phyloP scores from a whole-genome alignment of 2,329 filamentous ascomycete genomes.

The Penicillium nordicum region DNA sequence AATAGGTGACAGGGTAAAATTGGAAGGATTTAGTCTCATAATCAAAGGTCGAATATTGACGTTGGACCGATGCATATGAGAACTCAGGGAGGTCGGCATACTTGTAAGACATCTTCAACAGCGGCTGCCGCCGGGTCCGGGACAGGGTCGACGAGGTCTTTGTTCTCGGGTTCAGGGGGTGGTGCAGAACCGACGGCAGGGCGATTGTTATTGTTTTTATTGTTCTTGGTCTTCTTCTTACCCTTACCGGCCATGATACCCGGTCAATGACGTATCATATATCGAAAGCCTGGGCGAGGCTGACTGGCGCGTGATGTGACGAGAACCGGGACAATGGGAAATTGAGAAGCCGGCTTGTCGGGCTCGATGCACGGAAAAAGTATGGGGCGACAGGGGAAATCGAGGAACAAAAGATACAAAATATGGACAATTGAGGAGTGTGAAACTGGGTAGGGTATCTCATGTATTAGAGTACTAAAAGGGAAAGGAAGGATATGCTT shows the following conservation, averaged over 20 bases:
- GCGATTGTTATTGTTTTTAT: constrained; percentile 30
- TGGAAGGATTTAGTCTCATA: constrained; percentile 36
- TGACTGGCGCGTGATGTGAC: constrained; percentile 21
- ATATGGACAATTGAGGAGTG: constrained; percentile 21
- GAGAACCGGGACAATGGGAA: constrained; percentile 24
- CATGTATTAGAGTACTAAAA: constrained; percentile 30
- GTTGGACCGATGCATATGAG: constrained; percentile 43
- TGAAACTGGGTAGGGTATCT: constrained; percentile 15
- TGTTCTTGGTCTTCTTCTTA: constrained; percentile 36
- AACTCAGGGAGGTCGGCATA: constrained; percentile 45
- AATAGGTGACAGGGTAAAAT: constrained; percentile 35
- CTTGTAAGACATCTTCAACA: constrained; percentile 40
- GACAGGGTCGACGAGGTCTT: constrained; percentile 22
- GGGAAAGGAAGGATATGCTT: constrained; percentile 28
- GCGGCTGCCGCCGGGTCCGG: constrained; percentile 30
- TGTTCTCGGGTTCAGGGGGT: constrained; percentile 22
- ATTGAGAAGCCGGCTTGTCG: constrained; percentile 27
- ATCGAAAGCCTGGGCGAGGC: constrained; percentile 18
- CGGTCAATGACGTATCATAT: constrained; percentile 32
- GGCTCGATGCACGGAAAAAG: constrained; percentile 25
- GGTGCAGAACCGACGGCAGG: constrained; percentile 28
- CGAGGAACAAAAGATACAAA: constrained; percentile 24
- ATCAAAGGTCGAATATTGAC: constrained; percentile 46
- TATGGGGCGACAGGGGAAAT: constrained; percentile 23
- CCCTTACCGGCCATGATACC: constrained; percentile 37